Evolutionary conservation across 2,329 filamentous ascomycete genomes (phyloP).

Genomic region (Sporothrix pseudoabietina): DNA sequence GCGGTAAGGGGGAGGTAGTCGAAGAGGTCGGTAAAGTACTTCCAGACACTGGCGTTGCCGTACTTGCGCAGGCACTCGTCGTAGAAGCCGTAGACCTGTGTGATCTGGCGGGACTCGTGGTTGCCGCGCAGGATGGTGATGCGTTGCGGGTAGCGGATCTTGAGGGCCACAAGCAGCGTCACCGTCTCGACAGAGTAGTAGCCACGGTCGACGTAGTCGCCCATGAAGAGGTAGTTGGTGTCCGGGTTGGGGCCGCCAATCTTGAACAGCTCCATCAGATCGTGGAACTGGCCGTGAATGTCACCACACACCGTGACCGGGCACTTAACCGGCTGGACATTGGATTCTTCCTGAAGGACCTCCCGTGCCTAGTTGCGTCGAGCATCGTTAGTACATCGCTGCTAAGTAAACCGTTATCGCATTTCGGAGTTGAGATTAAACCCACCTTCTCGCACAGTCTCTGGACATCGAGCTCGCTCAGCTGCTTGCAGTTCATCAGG

Average conservation of each 20-base stretch:
- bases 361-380: slow-evolving; percentile 72
- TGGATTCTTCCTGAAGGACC: slow-evolving; percentile 95
- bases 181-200: slow-evolving; percentile 99
- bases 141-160: slow-evolving; percentile 95
- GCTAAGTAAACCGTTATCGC: neutral
- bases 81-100: slow-evolving; percentile 99
- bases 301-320: slow-evolving; percentile 98
- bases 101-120: slow-evolving; percentile 98
- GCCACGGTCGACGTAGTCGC: slow-evolving; percentile 96
- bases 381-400: neutral
- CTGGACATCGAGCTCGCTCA: slow-evolving; percentile 91
- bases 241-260: slow-evolving; percentile 97
- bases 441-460: slow-evolving; percentile 95
- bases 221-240: slow-evolving; percentile 99
- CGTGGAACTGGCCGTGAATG: slow-evolving; percentile 98
- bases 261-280: slow-evolving; percentile 99
- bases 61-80: slow-evolving; percentile 99
- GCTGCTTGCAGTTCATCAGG: slow-evolving; percentile 98
- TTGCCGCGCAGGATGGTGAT: slow-evolving; percentile 99
- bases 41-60: slow-evolving; percentile 98
- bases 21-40: slow-evolving; percentile 98
- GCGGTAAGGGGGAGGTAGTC: slow-evolving; percentile 97
- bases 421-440: neutral
- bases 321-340: slow-evolving; percentile 99
- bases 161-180: slow-evolving; percentile 91